Evolutionary conservation across 805 yeast genomes (phyloP).

Genomic region (Allodekkera sacchari): DNA sequence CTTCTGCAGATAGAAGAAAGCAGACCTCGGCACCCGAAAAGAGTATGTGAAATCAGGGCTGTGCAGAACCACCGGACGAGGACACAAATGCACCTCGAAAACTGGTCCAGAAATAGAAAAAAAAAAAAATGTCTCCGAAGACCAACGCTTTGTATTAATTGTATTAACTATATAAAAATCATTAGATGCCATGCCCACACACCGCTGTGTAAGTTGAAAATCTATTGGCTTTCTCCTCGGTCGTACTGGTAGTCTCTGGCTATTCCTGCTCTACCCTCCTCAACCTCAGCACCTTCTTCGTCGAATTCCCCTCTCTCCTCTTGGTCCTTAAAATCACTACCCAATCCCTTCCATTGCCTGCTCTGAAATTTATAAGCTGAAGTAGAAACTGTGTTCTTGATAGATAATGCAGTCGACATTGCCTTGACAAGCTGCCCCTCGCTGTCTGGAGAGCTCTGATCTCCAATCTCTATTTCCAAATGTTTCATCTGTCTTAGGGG

Average conservation of each 20-base stretch:
- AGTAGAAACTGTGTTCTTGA: slow-evolving; percentile 78
- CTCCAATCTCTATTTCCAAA: slow-evolving; percentile 47
- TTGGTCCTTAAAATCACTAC: slow-evolving; percentile 56
- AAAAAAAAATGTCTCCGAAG: no score
- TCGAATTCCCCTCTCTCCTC: slow-evolving; percentile 30
- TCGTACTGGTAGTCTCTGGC: slow-evolving; percentile 75
- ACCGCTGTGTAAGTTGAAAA: background rate
- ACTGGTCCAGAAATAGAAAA: no score
- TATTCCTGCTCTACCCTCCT: slow-evolving; percentile 78
- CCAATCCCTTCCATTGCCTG: slow-evolving; percentile 82
- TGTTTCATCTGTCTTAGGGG: slow-evolving; percentile 69
- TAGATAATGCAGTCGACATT: slow-evolving; percentile 50
- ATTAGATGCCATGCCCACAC: no score
- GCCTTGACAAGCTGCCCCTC: slow-evolving; percentile 39
- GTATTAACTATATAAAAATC: no score
- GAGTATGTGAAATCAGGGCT: no score
- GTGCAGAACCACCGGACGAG: no score
- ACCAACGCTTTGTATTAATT: no score
- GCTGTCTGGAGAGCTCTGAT: slow-evolving; percentile 14
- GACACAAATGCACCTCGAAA: no score
- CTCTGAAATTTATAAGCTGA: slow-evolving; percentile 71
- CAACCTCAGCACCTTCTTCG: slow-evolving; percentile 68
- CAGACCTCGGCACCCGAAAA: no score
- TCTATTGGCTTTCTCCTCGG: slow-evolving; percentile 1
- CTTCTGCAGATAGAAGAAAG: no score